phyloP scores from a whole-genome alignment of 2,329 filamentous ascomycete genomes.

The Helicocarpus griseus region DNA sequence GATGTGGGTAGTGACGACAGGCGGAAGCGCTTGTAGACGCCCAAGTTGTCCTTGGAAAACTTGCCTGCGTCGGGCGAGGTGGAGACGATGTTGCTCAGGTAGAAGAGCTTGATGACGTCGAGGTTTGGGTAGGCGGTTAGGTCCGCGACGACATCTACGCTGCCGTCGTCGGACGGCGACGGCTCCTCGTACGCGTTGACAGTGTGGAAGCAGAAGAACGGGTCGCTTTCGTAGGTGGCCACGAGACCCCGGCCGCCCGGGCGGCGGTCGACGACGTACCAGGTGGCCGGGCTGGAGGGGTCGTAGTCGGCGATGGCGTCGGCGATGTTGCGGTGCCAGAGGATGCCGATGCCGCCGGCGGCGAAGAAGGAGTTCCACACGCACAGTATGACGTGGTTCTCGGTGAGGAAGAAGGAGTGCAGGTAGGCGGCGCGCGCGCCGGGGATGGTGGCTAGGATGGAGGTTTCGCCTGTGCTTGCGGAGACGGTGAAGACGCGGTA shows the following conservation, averaged over 20 bases:
- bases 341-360: conserved; percentile 48
- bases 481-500: conserved; percentile 64
- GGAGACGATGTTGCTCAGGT: conserved; percentile 59
- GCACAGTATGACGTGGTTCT: conserved; percentile 62
- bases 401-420: conserved; percentile 70
- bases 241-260: conserved; percentile 52
- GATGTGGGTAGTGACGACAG: conserved; percentile 23
- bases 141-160: conserved; percentile 54
- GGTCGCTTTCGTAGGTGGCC: conserved; percentile 55
- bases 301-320: conserved; percentile 60
- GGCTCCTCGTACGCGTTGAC: conserved; percentile 66
- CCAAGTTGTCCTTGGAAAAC: conserved; percentile 19
- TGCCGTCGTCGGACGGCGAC: conserved; percentile 24
- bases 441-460: conserved; percentile 59
- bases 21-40: conserved; percentile 27
- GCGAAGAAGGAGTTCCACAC: conserved; percentile 57
- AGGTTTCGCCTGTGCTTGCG: conserved; percentile 53
- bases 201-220: conserved; percentile 71
- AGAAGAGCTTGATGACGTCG: conserved; percentile 57
- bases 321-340: conserved; percentile 57
- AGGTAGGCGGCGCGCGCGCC: conserved; percentile 56
- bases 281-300: conserved; percentile 46
- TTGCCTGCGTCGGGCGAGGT: conserved; percentile 40
- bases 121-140: conserved; percentile 53
- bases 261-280: conserved; percentile 64